phyloP scores from a whole-genome alignment of 2,329 filamentous ascomycete genomes.

The Trichocomaceae sp. region DNA sequence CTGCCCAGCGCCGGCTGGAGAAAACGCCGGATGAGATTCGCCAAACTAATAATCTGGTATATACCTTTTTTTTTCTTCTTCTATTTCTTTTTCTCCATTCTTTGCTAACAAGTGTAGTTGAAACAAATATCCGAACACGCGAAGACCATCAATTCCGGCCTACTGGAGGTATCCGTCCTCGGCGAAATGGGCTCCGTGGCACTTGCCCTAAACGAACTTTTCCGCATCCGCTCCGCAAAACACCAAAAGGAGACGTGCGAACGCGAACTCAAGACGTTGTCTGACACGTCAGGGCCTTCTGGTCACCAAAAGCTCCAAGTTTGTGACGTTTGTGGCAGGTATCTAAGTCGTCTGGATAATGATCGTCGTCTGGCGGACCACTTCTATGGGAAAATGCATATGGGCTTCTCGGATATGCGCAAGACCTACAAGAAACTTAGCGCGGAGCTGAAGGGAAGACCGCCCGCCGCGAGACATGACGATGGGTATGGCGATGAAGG shows the following conservation, averaged over 20 bases:
- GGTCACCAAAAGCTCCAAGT: conserved; percentile 98
- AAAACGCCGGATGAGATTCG: conserved; percentile 97
- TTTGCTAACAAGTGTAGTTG: conserved; percentile 43
- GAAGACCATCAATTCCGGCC: conserved; percentile 69
- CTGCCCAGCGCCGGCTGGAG: conserved; percentile 80
- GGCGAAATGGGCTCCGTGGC: conserved; percentile 75
- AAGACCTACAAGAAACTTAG: conserved; percentile 84
- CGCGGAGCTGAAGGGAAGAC: conserved; percentile 73
- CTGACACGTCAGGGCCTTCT: conserved; percentile 84
- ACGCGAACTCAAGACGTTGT: conserved; percentile 79
- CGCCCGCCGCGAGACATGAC: conserved; percentile 52
- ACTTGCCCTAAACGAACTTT: conserved; percentile 78
- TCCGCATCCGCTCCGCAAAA: conserved; percentile 73
- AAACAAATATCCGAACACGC: conserved; percentile 78
- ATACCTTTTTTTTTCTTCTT: background rate
- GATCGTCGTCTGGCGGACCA: conserved; percentile 90
- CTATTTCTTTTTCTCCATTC: background rate
- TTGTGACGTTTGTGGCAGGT: conserved; percentile 96
- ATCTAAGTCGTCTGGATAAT: conserved; percentile 86
- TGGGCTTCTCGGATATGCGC: conserved; percentile 96
- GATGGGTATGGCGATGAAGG: conserved; percentile 51
- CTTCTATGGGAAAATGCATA: conserved; percentile 99
- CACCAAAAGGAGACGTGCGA: conserved; percentile 77
- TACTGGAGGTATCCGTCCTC: conserved; percentile 79
- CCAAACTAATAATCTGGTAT: conserved; percentile 77